phyloP scores from a whole-genome alignment of 139 green algal species.

The Chlorella sp. region DNA sequence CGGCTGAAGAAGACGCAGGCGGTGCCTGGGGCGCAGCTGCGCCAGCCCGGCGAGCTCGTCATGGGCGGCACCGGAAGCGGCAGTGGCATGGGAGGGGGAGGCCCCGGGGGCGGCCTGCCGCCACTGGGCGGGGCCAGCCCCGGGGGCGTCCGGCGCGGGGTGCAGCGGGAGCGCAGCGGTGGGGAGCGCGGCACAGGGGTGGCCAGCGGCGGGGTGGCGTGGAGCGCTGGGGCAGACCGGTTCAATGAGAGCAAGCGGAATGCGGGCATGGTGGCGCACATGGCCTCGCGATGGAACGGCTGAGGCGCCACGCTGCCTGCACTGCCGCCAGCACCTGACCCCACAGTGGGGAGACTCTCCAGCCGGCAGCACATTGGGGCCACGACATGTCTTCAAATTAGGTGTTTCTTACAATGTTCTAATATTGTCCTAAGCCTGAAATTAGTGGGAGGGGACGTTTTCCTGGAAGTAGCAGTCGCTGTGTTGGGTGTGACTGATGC shows the following conservation, averaged over 20 bases:
- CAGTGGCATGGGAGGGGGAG: too few species aligned
- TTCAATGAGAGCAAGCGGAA: background rate
- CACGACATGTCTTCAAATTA: too few species aligned
- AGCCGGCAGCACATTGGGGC: too few species aligned
- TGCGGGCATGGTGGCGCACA: background rate
- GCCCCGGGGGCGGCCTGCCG: background rate
- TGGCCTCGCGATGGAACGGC: background rate
- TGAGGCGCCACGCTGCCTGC: background rate
- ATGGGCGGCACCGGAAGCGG: too few species aligned
- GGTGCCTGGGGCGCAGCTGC: slow-evolving; percentile 5
- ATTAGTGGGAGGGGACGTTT: too few species aligned
- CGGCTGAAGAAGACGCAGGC: slow-evolving; percentile 10
- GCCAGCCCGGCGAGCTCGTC: background rate
- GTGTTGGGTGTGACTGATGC: too few species aligned
- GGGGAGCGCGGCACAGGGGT: background rate
- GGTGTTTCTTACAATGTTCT: too few species aligned
- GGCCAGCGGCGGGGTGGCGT: background rate
- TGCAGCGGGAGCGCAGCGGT: background rate
- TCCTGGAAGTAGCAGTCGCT: too few species aligned
- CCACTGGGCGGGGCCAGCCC: background rate
- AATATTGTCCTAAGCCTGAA: too few species aligned
- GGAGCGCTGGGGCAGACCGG: background rate
- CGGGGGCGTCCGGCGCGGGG: background rate
- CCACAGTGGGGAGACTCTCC: too few species aligned
- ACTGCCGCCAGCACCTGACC: too few species aligned